Percentiles rank a stretch among this genome's conserved stretches.
phyloP scores from a whole-genome alignment of 495 filamentous ascomycete species.

The Neurospora sp. region DNA sequence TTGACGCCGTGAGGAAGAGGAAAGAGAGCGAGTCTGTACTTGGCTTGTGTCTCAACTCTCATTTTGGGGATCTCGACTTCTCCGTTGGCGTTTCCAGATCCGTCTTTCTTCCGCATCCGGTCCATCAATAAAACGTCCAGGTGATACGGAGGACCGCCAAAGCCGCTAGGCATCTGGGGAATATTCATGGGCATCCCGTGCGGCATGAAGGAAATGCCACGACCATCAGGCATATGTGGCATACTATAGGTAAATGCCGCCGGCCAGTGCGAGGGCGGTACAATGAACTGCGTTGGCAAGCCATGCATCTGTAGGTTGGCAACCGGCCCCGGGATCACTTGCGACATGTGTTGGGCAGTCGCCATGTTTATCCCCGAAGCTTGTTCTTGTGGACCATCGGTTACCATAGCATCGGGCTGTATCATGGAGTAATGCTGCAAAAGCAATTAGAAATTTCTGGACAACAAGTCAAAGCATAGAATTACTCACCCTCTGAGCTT shows the following conservation, averaged over 20 bases:
- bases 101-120: not conserved
- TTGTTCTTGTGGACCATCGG: not conserved
- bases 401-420: not conserved
- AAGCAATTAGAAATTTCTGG: not conserved
- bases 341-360: not conserved
- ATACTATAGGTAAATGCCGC: not conserved
- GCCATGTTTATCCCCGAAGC: not conserved
- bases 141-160: not conserved
- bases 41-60: slow-evolving; percentile 89
- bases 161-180: not conserved
- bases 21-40: slow-evolving; percentile 63
- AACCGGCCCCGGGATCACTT: not conserved
- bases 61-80: slow-evolving; percentile 48
- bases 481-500: not conserved
- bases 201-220: not conserved
- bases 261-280: not conserved
- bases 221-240: not conserved
- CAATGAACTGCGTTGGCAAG: not conserved
- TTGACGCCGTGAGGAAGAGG: slow-evolving; percentile 63
- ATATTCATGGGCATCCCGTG: not conserved
- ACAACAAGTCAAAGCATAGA: not conserved
- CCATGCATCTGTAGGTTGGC: not conserved
- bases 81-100: not conserved
- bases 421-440: not conserved
- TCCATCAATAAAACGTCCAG: not conserved